These are phyloP conservation scores for Sphagnum magellanicum DNA, from an alignment of 228 moss, liverwort and hornwort genomes.

Conservation along the genomic window DNA sequence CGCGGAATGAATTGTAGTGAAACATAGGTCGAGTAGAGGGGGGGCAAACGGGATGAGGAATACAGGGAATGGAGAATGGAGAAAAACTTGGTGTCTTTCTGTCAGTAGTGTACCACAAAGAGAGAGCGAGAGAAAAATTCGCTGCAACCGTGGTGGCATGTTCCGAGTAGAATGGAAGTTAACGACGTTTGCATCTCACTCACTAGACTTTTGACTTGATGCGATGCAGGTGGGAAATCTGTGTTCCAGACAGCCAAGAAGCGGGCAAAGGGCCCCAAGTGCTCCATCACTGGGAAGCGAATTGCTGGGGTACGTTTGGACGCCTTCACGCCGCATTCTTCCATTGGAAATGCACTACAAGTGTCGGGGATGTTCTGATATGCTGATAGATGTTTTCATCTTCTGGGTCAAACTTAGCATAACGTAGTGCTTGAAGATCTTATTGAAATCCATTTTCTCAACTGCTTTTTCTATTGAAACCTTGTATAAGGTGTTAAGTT, in stretches of 20 bases:
- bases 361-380: too few species aligned
- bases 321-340: too few species aligned
- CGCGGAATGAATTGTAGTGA: too few species aligned
- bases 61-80: not conserved
- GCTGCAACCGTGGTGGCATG: not conserved
- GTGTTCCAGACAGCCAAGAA: slow-evolving; percentile 45
- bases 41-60: not conserved
- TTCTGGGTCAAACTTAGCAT: too few species aligned
- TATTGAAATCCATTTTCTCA: too few species aligned
- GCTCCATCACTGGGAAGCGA: slow-evolving; percentile 46
- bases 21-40: not conserved
- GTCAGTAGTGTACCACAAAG: not conserved
- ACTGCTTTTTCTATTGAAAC: too few species aligned
- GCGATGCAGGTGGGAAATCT: slow-evolving; percentile 32
- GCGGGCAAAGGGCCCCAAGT: slow-evolving; percentile 48
- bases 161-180: not conserved
- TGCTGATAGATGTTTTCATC: too few species aligned
- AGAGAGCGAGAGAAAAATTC: too few species aligned
- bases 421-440: too few species aligned
- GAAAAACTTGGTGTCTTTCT: not conserved
- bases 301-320: slow-evolving; percentile 35
- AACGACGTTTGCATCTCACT: not conserved
- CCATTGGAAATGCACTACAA: not conserved
- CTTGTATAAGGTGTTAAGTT: too few species aligned
- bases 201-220: not conserved